Percentiles rank a stretch among this genome's conserved stretches.
Conservation (phyloP, 2,329 filamentous ascomycete species). For the Colletotrichum sojae region DNA sequence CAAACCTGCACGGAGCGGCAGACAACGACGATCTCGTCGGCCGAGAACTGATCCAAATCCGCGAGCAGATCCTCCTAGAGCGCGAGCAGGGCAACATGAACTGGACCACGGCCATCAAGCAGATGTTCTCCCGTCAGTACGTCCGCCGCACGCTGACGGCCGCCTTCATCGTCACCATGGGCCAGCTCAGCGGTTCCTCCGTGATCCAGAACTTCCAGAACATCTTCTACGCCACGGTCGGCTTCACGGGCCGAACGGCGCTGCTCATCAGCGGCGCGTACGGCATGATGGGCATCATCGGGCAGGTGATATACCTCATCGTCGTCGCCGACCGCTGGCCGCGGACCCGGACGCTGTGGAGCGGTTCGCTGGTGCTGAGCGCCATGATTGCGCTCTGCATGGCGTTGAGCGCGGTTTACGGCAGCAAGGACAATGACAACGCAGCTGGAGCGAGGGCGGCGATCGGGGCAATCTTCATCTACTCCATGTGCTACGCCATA, state of each 20-base stretch:
- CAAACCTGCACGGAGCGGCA: slow-evolving; percentile 42
- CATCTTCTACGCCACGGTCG: slow-evolving; percentile 52
- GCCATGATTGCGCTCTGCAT: slow-evolving; percentile 39
- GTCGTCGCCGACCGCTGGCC: slow-evolving; percentile 52
- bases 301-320: slow-evolving; percentile 51
- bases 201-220: slow-evolving; percentile 56
- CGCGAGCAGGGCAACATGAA: slow-evolving; percentile 40
- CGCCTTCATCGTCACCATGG: slow-evolving; percentile 51
- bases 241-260: slow-evolving; percentile 49
- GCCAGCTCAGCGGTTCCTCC: slow-evolving; percentile 51
- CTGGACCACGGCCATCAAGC: slow-evolving; percentile 38
- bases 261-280: slow-evolving; percentile 53
- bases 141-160: slow-evolving; percentile 50
- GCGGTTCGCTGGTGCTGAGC: slow-evolving; percentile 30
- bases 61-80: slow-evolving; percentile 49
- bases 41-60: slow-evolving; percentile 48
- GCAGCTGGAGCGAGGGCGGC: slow-evolving; percentile 48
- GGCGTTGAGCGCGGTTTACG: slow-evolving; percentile 44
- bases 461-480: slow-evolving; percentile 55
- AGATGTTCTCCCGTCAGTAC: slow-evolving; percentile 46
- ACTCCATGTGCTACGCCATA: slow-evolving; percentile 52
- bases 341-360: slow-evolving; percentile 39
- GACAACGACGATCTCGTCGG: slow-evolving; percentile 43
- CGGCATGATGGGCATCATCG: slow-evolving; percentile 54
- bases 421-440: slow-evolving; percentile 41